Evolutionary conservation across 2,329 filamentous ascomycete genomes (phyloP), one percentile per base, ranked within the genome.

Genomic region (Rhinocladiella mackenziei): DNA sequence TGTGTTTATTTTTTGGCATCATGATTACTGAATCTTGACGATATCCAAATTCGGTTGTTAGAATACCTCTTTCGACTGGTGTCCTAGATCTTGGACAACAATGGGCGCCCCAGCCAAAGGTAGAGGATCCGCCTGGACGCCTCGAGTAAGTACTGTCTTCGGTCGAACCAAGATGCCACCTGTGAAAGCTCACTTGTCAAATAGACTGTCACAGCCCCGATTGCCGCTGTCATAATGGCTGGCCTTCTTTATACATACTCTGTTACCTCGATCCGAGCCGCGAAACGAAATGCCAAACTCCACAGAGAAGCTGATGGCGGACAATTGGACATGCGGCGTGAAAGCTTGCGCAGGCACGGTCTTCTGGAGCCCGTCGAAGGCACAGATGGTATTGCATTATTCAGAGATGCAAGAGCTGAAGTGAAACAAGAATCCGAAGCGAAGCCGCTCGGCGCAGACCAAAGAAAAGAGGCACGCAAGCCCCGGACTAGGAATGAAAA

Each of bases 221-320:
- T 79, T n/a, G 78, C 77, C n/a, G 78, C 78, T 18, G 69, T 80
- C 51, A 75, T 74, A 10, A 81, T 82, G 78, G 78, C 78, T 11
- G 62, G 73, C 36, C 59, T 82, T 15, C 71, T 81, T 22, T 78
- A 76, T 61, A 63, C 65, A 29, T 86, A 86, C 63, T 71, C 80
- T 19, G 68, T 81, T 38, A 81, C 75, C 6, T 81, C 77, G 17
- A 85, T 86, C 50, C 71, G 74, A 48, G 76, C 80, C 17, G 83
- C 83, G 2, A 83, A 83, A 55, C 69, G 75, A 34, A 83, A 84
- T 52, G 81, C 81, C 0, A 72, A 78, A 50, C 75, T 78, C 40
- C 67, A 79, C 35, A 73, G 55, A 29, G 53, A 56, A 47, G 56
- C 56, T 6, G 56, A 58, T 36, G 56, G 56, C 13, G 56, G 56